These are phyloP conservation scores for Metschnikowia henanensis DNA, from an alignment of 805 yeast species.

Conservation along the genomic window DNA sequence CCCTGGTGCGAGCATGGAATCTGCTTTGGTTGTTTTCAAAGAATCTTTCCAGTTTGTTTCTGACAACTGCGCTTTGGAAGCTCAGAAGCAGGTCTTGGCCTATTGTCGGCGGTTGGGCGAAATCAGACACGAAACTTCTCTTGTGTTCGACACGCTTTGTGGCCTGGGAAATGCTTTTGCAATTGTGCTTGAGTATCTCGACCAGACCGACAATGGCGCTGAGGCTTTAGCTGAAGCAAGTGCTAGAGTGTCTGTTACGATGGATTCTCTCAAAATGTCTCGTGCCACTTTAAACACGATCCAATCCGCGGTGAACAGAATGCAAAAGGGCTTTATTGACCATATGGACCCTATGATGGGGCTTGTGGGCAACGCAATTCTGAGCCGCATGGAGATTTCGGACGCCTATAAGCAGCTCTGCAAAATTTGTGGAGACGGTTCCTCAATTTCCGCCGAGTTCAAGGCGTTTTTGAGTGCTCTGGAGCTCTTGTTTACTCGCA, in stretches of 20 bases:
- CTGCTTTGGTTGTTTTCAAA: neutral
- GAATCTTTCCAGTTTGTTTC: neutral
- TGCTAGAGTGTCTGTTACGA: neutral
- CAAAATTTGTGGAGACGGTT: neutral
- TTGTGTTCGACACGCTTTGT: neutral
- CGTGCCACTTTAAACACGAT: neutral
- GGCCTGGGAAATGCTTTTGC: neutral
- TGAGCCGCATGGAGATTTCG: neutral
- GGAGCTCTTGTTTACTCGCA: neutral
- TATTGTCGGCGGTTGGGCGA: neutral
- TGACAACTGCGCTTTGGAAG: neutral
- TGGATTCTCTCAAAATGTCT: neutral
- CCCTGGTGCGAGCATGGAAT: neutral
- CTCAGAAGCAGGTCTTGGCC: neutral
- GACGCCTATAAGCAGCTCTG: neutral
- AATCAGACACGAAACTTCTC: neutral
- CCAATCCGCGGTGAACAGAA: neutral
- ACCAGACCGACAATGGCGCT: neutral
- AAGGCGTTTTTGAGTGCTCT: neutral
- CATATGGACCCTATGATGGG: neutral
- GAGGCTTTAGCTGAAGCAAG: neutral
- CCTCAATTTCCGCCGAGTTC: neutral
- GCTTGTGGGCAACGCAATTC: neutral
- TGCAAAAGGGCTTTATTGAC: neutral
- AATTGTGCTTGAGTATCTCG: neutral